Base-by-base conservation (phyloP, 2,329 filamentous ascomycete genomes). In the Fusarium papillatum region DNA sequence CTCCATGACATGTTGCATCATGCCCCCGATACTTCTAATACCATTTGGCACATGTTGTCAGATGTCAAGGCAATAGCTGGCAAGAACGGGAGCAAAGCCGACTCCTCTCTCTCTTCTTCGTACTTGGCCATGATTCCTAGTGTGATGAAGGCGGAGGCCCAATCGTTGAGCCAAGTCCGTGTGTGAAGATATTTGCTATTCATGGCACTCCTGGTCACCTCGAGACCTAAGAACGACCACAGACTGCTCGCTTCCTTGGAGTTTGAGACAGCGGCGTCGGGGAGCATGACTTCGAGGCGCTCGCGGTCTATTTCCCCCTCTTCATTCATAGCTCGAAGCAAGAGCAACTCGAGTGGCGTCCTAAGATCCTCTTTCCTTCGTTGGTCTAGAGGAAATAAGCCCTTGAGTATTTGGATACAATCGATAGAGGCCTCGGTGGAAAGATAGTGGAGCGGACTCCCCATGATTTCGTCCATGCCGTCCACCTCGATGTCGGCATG, bases 401-500 rank as follows among this genome's bases (percentile, higher is more conserved):
- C 13, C 17, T 22, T 53, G 13, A 66, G 41, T 1, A 46, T 5
- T 4, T 38, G n/a, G 17, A 66, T 11, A 5, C 48, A 69, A 3
- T 70, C 14, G 4, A 41, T 0, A 38, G 17, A 34, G 5, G 50
- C 31, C 2, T 38, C 0, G 0, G 4, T 3, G 5, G 22, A 9
- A 8, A 72, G 26, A 14, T n/a, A 48, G 38, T 69, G 48, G 1
- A 72, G 19, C 0, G 70, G 66, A 14, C 8, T 69, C 4, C 70
- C 70, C 1, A 14, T 14, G 13, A 48, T 4, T 4, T 55, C 22
- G 7, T 72, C 57, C 14, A 22, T 41, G 9, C 19, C 39, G n/a
- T 70, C 70, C 13, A 17, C 3, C 16, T 66, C 48, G 2, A 70
- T 38, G 17, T 13, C 59, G 4, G 19, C 11, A 6, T 71, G 26